Base-by-base conservation (phyloP, 2,329 filamentous ascomycete genomes). In the Thelonectria rubi region DNA sequence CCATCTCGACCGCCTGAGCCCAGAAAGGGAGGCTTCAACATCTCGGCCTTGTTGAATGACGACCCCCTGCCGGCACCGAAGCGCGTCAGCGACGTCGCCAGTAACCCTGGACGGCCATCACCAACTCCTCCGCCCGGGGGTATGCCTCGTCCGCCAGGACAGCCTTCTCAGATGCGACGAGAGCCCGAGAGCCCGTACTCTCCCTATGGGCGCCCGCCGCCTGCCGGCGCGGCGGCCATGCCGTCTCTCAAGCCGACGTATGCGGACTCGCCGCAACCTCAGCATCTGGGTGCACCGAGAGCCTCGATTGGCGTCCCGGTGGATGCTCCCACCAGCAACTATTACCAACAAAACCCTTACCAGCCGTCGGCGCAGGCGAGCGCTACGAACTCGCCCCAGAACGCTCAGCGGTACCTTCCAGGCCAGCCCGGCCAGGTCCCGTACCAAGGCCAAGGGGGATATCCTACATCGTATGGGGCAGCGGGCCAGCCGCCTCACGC, bases 11-110 rank as follows among this genome's bases (percentile, higher is more conserved):
- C 80, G 40, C 72, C 82, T 2, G 83, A 85, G 65, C 76, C 77
- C 48, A 80, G 83, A n/a, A 89, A 88, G 76, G 87, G 82, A 26
- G 88, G 82, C 8, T 88, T 86, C 14, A 89, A 79, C 64, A 81
- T 90, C 63, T 87, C 88, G 82, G 85, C 86, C 0, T 74, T 90
- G 62, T 78, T 90, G 3, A 88, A 88, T 66, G 85, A 88, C 63
- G 87, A 88, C 55, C 80, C 82, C 8, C 77, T 77, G 3, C 76
- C 80, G 6, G 77, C 81, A 7, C 80, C 80, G n/a, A 86, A 86
- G 73, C 79, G 84, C 32, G 76, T 86, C 30, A 76, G 64, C 42
- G 84, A 86, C 55, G 78, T 86, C 10, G 77, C 79, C 11, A 70
- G 71, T 53, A 70, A 70, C 15, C 72, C 76, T 11, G 64, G 76